phyloP scores from a whole-genome alignment of 495 filamentous ascomycete genomes.

The Penicillium ucsense region DNA sequence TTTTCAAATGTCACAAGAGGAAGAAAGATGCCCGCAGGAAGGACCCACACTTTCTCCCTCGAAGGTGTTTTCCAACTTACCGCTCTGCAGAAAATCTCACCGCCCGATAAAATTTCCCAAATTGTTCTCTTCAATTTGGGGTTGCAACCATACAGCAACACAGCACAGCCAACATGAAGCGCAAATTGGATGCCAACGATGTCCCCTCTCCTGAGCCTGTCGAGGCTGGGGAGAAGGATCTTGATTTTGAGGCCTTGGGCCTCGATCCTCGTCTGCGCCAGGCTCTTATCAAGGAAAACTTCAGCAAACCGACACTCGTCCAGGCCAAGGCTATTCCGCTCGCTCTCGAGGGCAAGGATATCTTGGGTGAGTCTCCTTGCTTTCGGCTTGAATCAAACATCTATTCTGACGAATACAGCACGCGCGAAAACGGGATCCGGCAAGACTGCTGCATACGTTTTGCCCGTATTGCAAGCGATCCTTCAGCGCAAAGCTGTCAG shows the following conservation, averaged over 20 bases:
- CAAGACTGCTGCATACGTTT: conserved; percentile 95
- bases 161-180: conserved; percentile 42
- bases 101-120: conserved; percentile 36
- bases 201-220: conserved; percentile 37
- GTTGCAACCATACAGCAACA: conserved; percentile 3
- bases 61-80: conserved; percentile 3
- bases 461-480: conserved; percentile 75
- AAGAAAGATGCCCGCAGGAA: conserved; percentile 2
- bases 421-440: conserved; percentile 89
- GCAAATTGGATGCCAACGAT: conserved; percentile 53
- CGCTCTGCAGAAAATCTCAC: conserved; percentile 25
- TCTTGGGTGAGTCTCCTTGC: conserved; percentile 47
- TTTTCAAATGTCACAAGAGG: background rate
- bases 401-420: conserved; percentile 35
- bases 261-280: conserved; percentile 81
- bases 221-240: conserved; percentile 18
- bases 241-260: conserved; percentile 44
- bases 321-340: conserved; percentile 84
- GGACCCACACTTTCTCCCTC: background rate
- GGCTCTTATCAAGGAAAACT: conserved; percentile 75
- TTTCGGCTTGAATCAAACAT: background rate
- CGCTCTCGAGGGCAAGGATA: conserved; percentile 82
- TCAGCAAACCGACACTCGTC: conserved; percentile 72
- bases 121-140: conserved; percentile 13
- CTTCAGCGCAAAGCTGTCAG: conserved; percentile 64